Evolutionary conservation across 768 basidiomycete genomes (phyloP), one percentile per base, ranked within the genome.

Genomic region (Mycena sanguinolenta): DNA sequence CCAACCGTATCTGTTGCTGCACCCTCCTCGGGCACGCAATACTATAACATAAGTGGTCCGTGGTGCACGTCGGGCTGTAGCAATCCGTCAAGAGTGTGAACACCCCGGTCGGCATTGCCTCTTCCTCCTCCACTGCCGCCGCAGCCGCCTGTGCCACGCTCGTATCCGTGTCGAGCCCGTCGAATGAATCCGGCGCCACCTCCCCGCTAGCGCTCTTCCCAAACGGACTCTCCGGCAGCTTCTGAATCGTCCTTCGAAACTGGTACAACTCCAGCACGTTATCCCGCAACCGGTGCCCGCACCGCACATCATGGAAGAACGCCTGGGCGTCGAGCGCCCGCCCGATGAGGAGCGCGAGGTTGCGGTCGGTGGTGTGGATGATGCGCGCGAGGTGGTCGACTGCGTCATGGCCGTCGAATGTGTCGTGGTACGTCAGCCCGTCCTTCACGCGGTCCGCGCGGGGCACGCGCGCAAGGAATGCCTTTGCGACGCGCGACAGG

Each of bases 271-370:
- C 98, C 70, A 87, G 86, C 0, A 91, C 84, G 75, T 91, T 95
- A 81, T 99, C 98, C 59, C 98, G 85, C 66, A 99, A 79, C 19
- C 97, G 92, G 79, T 99, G 98, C 77, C 98, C 97, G 77, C 99
- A 99, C 12, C 97, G 98, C 74, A 99, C 98, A 77, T 99, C 98
- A 77, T 99, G 98, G 79, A 99, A 99, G 83, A 96, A 99, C 82
- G 98, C 99, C 80, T 99, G 98, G 10, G 97, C 93, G 77, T 99
- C 98, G 62, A 99, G 84, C 3, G 98, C 96, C 49, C 98, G 89
- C 7, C 98, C 98, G n/a, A 99, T 87, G 3, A 99, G 86, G 53
- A 99, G 83, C 14, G 98, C 98, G 30, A 99, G 87, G 80, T 98
- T 99, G 17, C 98, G 89, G 82, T 99, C 98, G 8, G 96, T 95